phyloP scores from a whole-genome alignment of 1,284 basidiomycete genomes.

The Lentinula novae-zelandiae region DNA sequence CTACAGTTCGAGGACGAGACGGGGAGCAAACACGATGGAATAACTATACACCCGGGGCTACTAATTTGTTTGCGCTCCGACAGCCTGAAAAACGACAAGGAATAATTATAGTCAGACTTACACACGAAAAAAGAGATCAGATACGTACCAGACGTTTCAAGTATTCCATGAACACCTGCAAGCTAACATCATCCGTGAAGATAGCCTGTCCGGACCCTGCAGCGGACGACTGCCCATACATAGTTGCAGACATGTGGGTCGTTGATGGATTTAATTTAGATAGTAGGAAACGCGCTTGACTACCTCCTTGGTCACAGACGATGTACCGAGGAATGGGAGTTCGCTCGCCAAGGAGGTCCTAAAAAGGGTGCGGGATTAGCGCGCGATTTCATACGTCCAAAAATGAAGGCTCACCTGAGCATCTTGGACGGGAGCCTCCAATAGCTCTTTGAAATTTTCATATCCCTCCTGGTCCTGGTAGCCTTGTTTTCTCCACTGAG shows the following conservation, averaged over 20 bases:
- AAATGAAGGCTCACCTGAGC: conserved; percentile 51
- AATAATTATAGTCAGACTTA: conserved; percentile 11
- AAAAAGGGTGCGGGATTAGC: not conserved
- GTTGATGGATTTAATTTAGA: conserved; percentile 98
- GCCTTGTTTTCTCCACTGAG: conserved; percentile 98
- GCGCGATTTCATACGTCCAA: not conserved
- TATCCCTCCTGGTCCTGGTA: conserved; percentile 99
- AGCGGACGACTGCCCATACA: conserved; percentile 73
- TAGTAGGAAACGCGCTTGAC: conserved; percentile 95
- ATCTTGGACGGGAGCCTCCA: conserved; percentile 79
- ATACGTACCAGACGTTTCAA: conserved; percentile 76
- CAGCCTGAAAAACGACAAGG: conserved; percentile 40
- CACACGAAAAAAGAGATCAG: not conserved
- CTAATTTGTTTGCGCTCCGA: conserved; percentile 68
- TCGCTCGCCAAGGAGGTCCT: conserved; percentile 93
- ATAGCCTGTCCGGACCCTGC: conserved; percentile 84
- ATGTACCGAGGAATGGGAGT: conserved; percentile 98
- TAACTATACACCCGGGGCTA: not conserved
- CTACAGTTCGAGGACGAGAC: not conserved
- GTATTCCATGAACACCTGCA: conserved; percentile 97
- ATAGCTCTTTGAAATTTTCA: conserved; percentile 95
- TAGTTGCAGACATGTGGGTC: conserved; percentile 90
- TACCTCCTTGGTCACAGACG: conserved; percentile 96
- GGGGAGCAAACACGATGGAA: not conserved
- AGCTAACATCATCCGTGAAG: conserved; percentile 98